Conservation (phyloP, 208 protist genomes). For the Crithidia bombi region DNA sequence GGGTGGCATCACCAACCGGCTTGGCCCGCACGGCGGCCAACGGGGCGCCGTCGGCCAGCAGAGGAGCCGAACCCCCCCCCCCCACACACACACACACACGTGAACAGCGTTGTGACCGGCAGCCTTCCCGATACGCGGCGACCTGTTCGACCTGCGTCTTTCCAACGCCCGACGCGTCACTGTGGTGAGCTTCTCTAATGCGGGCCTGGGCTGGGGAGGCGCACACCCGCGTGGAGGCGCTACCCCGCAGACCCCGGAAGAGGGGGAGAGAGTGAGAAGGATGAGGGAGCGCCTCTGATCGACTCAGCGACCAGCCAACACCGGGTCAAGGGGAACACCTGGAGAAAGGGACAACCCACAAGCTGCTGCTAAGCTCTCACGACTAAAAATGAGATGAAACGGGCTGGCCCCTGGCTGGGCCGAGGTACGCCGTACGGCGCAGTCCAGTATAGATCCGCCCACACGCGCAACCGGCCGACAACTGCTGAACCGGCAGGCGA, state of each 20-base stretch:
- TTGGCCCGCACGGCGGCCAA: no score
- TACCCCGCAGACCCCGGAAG: neutral
- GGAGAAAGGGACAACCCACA: neutral
- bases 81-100: neutral
- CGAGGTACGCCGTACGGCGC: neutral
- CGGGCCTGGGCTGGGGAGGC: constrained; percentile 3
- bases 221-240: neutral
- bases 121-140: neutral
- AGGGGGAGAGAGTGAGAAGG: neutral
- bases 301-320: neutral
- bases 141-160: constrained; percentile 2
- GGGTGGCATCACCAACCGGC: no score
- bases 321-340: neutral
- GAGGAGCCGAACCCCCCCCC: neutral
- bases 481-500: neutral
- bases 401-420: neutral
- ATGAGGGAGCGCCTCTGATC: neutral
- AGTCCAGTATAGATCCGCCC: neutral
- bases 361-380: neutral
- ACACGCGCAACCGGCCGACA: neutral
- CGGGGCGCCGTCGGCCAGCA: no score
- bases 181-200: constrained; percentile 8
- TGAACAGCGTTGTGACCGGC: neutral
- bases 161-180: neutral
- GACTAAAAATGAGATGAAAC: neutral